Evolutionary conservation across 2,329 filamentous ascomycete species (phyloP).

Genomic region (Coniochaeta hoffmannii): DNA sequence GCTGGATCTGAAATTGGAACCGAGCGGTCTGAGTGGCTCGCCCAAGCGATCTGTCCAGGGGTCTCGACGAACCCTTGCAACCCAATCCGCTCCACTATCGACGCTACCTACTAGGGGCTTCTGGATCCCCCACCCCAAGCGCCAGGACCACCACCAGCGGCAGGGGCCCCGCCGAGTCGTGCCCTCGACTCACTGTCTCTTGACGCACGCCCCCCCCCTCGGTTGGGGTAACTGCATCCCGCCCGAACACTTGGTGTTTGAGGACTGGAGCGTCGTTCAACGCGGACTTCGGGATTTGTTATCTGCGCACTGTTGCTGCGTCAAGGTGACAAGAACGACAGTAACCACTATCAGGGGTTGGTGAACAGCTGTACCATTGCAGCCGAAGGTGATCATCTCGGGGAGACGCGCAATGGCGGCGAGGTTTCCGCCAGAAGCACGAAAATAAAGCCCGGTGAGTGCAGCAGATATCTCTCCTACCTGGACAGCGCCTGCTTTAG

Average conservation of each 20-base stretch:
- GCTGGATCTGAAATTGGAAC: slow-evolving; percentile 2
- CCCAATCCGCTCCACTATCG: background rate
- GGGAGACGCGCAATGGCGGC: background rate
- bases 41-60: slow-evolving; percentile 3
- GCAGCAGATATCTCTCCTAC: too few relatives aligned
- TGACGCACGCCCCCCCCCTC: background rate
- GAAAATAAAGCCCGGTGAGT: background rate
- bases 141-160: background rate
- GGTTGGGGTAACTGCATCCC: background rate
- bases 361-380: too few relatives aligned
- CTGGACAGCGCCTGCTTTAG: too few relatives aligned
- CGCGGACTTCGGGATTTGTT: background rate
- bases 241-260: background rate
- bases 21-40: background rate
- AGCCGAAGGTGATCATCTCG: background rate
- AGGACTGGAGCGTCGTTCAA: background rate
- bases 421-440: background rate
- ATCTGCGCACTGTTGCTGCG: background rate
- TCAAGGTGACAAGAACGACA: background rate
- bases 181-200: background rate
- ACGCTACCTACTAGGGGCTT: background rate
- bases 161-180: background rate
- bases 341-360: background rate
- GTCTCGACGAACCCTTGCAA: background rate
- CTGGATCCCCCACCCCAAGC: background rate